Conservation (phyloP, 345 rosid genomes). For the Lepidium africanum region DNA sequence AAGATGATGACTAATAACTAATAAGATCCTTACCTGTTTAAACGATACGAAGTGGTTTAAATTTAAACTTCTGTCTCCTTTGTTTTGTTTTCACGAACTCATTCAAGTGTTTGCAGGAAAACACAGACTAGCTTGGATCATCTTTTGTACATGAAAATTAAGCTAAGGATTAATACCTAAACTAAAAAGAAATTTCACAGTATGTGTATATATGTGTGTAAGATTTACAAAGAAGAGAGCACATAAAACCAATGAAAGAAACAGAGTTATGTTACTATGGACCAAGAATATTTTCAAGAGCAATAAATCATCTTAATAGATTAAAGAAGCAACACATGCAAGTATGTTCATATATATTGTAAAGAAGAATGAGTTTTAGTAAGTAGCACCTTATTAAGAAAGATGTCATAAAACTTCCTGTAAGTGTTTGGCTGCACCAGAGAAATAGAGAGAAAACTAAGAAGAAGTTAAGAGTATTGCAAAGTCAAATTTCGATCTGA, state of each 20-base stretch:
- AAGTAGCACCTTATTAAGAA: slow-evolving; percentile 8
- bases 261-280: not conserved
- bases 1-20: too few relatives aligned
- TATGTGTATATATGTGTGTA: not conserved
- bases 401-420: not conserved
- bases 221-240: too few relatives aligned
- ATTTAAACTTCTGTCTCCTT: not conserved
- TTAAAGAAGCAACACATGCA: not conserved
- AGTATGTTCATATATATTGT: not conserved
- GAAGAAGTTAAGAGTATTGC: not conserved
- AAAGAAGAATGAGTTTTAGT: not conserved
- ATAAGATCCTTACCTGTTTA: not conserved
- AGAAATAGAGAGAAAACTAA: not conserved
- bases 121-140: not conserved
- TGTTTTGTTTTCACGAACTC: slow-evolving; percentile 2
- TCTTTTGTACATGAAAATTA: not conserved
- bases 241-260: too few relatives aligned
- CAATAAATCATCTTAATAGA: not conserved
- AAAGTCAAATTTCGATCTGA: not conserved
- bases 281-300: slow-evolving; percentile 3
- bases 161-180: not conserved
- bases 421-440: not conserved
- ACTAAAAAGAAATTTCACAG: not conserved
- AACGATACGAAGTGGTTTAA: not conserved
- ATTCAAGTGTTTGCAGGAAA: slow-evolving; percentile 1